Evolutionary conservation across 2,329 filamentous ascomycete genomes (phyloP), one percentile per base, ranked within the genome.

Genomic region (Aspergillus ibericus): DNA sequence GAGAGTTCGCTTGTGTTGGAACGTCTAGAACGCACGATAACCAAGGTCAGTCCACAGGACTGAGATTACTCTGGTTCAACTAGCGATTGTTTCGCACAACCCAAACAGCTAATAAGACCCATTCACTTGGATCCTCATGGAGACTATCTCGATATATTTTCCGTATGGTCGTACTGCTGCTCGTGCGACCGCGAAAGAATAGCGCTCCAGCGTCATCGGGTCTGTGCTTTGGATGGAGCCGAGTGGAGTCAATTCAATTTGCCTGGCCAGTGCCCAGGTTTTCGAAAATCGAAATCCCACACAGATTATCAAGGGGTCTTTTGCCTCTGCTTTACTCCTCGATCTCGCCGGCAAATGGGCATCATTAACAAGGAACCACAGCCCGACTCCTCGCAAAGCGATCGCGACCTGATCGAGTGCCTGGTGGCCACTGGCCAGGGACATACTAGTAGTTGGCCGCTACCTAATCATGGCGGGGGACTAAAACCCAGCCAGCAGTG

Each of bases 401-500:
- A 5, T 15, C 44, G 44, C 9, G 44, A 18, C 22, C 25, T 48
- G 44, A 16, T 18, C 15, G 25, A 29, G n/a, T 32, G 13, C 25
- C 25, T 16, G 3, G 22, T 22, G 44, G n/a, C 25, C 25, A 29
- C 22, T 16, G 25, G 44, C 44, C 44, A 29, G 44, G 36, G 12
- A 40, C 25, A 13, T 40, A 20, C n/a, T 25, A 36, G 36, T n/a
- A 40, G 34, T 42, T 44, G 51, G 27, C 51, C 25, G 51, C 51
- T 40, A 44, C 38, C 51, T 42, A 25, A 53, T 44, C 25, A 44
- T 53, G 51, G 40, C 51, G 22, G 32, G 51, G 51, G 38, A 34
- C 51, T 44, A 48, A 56, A 48, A 34, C 47, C 54, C 36, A 25
- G 18, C n/a, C 47, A 46, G 54, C 22, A 34, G 18, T 36, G 55